A percentile compares a stretch with the other conserved stretches of the same genome.
phyloP scores from a whole-genome alignment of 257 asterid genomes.

The Solanum lignicaule region DNA sequence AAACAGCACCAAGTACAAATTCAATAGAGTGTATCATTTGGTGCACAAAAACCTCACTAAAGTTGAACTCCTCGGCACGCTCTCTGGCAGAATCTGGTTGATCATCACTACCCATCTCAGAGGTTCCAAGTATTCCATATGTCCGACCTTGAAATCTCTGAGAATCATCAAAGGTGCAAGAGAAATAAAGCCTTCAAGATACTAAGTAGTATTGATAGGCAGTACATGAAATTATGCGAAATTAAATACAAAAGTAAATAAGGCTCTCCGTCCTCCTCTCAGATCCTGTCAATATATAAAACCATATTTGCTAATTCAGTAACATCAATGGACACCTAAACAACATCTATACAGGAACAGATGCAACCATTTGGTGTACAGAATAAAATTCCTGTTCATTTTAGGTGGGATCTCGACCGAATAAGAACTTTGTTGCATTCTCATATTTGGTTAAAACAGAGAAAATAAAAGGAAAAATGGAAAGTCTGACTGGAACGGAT shows the following conservation, averaged over 20 bases:
- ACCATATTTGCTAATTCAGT: background rate
- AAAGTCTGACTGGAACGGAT: background rate
- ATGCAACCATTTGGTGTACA: background rate
- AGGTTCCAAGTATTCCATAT: constrained; percentile 67
- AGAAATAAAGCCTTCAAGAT: background rate
- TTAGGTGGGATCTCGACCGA: background rate
- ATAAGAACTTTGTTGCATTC: background rate
- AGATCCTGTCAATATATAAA: background rate
- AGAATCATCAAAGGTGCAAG: constrained; percentile 1
- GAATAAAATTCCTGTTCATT: background rate
- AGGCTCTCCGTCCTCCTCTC: background rate
- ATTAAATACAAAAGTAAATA: background rate
- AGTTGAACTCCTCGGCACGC: constrained; percentile 59
- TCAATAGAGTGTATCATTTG: constrained; percentile 93
- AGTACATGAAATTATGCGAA: background rate
- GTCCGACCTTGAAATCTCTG: constrained; percentile 89
- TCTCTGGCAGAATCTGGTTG: constrained; percentile 62
- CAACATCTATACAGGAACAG: background rate
- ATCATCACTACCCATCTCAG: constrained; percentile 54
- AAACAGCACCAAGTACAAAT: constrained; percentile 90
- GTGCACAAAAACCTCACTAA: constrained; percentile 90
- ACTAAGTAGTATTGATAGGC: background rate
- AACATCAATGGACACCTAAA: background rate
- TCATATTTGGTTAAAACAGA: background rate
- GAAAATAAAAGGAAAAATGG: background rate